Base-by-base conservation (phyloP, 1,139 yeast genomes). In the Taiozyma sp. region DNA sequence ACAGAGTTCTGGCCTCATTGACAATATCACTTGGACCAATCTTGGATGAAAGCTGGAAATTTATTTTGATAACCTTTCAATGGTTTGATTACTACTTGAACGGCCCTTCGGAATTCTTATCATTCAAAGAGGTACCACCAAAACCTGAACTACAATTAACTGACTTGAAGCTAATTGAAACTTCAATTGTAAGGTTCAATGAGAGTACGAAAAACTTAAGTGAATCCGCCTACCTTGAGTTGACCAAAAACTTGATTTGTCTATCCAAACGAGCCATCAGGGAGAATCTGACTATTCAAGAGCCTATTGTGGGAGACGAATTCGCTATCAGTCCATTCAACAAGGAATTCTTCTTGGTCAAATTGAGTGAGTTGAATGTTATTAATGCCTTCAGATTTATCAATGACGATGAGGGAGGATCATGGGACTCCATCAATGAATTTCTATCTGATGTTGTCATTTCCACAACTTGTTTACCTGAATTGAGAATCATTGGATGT, bases 11-110 rank as follows among this genome's bases (percentile, higher is more conserved):
- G 45, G 71, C 84, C 3, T 87, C 89, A 55, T 71, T 93, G 46
- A 92, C 93, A 0, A 76, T 84, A 3, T 87, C 96, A 0, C 68
- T 92, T 29, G 97, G 97, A 0, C 79, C 92, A 0, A 78, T 83
- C 0, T 72, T 92, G 23, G 78, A 78, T 9, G 65, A 70, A 1
- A 81, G 89, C 30, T 93, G 98, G 98, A 68, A 70, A 22, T 76
- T 82, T 29, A 70, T 90, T 13, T 74, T 90, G 65, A 75, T 80
- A 12, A 79, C 96, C 0, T 73, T 92, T 51, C 96, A 88, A 69
- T 79, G 96, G 96, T 73, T 82, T 56, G 78, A 83, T 60, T 80
- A 81, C 68, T 78, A 74, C 64, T 58, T 85, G 41, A 72, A 82
- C 61, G 91, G 93, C 0, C 82, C 87, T 1, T 81, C 87, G 57